Evolutionary conservation across 1,139 yeast species (phyloP).

Genomic region (Debaryomycetaceae sp.): DNA sequence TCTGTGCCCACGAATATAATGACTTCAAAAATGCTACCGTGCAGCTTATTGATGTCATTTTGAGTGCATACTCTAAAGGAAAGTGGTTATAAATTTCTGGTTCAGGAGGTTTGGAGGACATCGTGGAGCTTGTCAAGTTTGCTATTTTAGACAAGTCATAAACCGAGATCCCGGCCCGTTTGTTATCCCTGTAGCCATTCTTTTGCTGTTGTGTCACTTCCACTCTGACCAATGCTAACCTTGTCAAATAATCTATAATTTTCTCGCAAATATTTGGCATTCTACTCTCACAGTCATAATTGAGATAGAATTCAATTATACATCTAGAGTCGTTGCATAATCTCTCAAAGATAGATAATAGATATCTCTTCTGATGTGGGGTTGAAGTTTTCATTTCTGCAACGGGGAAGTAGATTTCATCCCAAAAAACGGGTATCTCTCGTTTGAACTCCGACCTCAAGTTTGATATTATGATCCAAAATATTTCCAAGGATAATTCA

Average conservation of each 20-base stretch:
- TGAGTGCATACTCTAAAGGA: conserved; percentile 80
- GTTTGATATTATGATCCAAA: conserved; percentile 83
- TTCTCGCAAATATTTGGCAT: conserved; percentile 86
- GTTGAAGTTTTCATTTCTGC: conserved; percentile 91
- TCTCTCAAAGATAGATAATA: conserved; percentile 73
- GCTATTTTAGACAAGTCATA: conserved; percentile 74
- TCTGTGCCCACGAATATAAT: conserved; percentile 83
- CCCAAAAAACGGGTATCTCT: conserved; percentile 91
- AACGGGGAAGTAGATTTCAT: conserved; percentile 91
- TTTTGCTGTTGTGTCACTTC: conserved; percentile 72
- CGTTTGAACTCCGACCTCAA: conserved; percentile 83
- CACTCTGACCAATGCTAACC: conserved; percentile 65
- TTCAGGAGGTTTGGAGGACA: conserved; percentile 60
- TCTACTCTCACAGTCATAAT: conserved; percentile 88
- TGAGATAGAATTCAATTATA: conserved; percentile 85
- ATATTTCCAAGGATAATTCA: conserved; percentile 87
- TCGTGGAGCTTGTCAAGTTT: conserved; percentile 66
- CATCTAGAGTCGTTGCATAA: conserved; percentile 87
- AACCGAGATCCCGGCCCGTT: conserved; percentile 61
- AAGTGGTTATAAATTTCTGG: conserved; percentile 53
- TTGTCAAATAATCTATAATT: conserved; percentile 73
- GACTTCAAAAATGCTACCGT: conserved; percentile 82
- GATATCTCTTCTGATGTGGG: conserved; percentile 85
- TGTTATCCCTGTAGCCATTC: conserved; percentile 59
- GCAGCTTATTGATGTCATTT: conserved; percentile 75